Evolutionary conservation across 495 filamentous ascomycete species (phyloP).

Genomic region (Cercophora scortea): DNA sequence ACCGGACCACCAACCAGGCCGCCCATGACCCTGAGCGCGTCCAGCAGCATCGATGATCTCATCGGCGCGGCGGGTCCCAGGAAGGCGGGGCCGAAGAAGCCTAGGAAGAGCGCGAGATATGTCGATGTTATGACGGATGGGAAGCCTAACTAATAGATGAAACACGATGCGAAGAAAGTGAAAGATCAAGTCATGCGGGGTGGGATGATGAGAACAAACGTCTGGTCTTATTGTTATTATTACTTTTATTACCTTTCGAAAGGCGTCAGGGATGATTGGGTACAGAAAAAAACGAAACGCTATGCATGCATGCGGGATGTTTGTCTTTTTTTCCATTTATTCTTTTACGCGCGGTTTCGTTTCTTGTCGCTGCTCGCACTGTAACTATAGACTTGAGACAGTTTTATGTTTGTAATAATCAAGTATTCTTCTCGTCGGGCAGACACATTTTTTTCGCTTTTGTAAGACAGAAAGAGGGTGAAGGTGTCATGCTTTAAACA

Average conservation of each 20-base stretch:
- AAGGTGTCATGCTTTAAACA: no score
- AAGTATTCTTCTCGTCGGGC: no score
- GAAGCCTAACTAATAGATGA: slow-evolving; percentile 53
- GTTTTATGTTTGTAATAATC: background rate
- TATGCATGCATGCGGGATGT: background rate
- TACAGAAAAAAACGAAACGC: no score
- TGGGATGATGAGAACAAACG: no score
- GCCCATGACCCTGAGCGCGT: slow-evolving; percentile 63
- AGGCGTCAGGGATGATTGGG: no score
- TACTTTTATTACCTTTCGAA: no score
- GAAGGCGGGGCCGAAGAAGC: slow-evolving; percentile 60
- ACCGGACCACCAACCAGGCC: slow-evolving; percentile 48
- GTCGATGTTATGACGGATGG: slow-evolving; percentile 96
- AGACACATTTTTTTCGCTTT: no score
- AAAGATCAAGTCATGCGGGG: no score
- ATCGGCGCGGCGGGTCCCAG: slow-evolving; percentile 60
- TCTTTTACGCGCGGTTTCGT: background rate
- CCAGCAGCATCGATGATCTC: slow-evolving; percentile 80
- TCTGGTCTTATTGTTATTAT: no score
- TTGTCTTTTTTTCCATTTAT: no score
- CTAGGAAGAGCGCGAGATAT: slow-evolving; percentile 76
- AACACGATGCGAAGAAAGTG: no score
- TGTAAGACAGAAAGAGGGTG: no score
- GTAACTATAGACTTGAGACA: background rate
- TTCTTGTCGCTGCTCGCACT: background rate